phyloP scores from a whole-genome alignment of 768 basidiomycete genomes.

The Glaciozyma antarctica region DNA sequence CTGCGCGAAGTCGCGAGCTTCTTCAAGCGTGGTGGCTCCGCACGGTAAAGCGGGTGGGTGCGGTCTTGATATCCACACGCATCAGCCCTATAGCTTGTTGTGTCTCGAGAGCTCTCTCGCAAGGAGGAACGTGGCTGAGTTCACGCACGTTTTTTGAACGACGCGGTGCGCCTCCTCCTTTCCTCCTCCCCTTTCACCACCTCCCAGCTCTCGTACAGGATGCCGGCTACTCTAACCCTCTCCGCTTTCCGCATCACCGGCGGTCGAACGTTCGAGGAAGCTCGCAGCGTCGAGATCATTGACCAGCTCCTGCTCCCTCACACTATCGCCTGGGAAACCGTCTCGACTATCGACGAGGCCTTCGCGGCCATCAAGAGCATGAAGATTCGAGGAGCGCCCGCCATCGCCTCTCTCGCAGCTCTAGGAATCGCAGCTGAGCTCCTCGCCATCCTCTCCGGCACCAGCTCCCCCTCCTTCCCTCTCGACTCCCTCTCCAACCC shows the following conservation, averaged over 20 bases:
- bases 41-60: too few species aligned
- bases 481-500: slow-evolving; percentile 35
- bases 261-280: slow-evolving; percentile 36
- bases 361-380: slow-evolving; percentile 92
- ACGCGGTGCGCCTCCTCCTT: neutral
- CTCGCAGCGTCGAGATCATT: slow-evolving; percentile 65
- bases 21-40: too few species aligned
- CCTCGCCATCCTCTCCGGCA: slow-evolving; percentile 46
- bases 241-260: slow-evolving; percentile 25
- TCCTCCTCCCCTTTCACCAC: neutral
- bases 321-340: slow-evolving; percentile 38
- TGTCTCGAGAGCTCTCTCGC: too few species aligned
- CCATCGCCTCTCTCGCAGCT: slow-evolving; percentile 79
- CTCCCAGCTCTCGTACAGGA: neutral
- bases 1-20: too few species aligned
- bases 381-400: slow-evolving; percentile 93
- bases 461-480: slow-evolving; percentile 52
- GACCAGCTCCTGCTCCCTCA: slow-evolving; percentile 44
- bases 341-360: slow-evolving; percentile 69
- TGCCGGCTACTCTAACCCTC: neutral
- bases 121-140: too few species aligned
- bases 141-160: too few species aligned
- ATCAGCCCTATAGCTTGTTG: too few species aligned
- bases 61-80: too few species aligned
- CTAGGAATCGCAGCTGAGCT: slow-evolving; percentile 64